These are phyloP conservation scores for Fusarium penzigii DNA, from an alignment of 2,329 filamentous ascomycete genomes.

Conservation along the genomic window DNA sequence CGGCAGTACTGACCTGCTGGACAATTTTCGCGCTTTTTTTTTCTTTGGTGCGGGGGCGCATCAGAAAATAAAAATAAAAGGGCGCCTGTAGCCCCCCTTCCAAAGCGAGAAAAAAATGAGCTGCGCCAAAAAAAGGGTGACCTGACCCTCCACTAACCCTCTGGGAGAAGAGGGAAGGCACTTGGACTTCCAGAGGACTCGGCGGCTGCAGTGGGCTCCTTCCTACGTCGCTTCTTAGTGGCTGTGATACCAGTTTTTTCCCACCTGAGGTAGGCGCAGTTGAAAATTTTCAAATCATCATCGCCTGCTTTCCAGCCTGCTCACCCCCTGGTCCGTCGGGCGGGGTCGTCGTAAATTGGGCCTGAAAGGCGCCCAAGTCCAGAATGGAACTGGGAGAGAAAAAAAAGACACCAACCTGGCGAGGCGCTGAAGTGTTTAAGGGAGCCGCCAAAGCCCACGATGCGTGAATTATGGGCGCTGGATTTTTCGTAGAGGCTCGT, in stretches of 20 bases:
- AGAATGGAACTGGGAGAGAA: constrained; percentile 2
- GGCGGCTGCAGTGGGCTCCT: constrained; percentile 25
- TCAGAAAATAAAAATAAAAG: constrained; percentile 17
- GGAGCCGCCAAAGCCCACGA: not conserved
- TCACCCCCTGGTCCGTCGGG: not conserved
- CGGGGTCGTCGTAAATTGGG: constrained; percentile 22
- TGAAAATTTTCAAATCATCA: not conserved
- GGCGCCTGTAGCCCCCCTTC: not conserved
- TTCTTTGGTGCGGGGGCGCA: constrained; percentile 15
- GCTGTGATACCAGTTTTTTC: not conserved
- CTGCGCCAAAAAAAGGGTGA: constrained; percentile 12
- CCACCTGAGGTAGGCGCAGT: not conserved
- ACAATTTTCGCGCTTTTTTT: not conserved
- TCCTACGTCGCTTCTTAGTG: constrained; percentile 16
- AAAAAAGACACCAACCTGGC: not conserved
- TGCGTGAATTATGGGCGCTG: not conserved
- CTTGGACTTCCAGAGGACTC: not conserved
- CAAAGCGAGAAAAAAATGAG: constrained; percentile 15
- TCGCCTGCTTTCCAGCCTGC: not conserved
- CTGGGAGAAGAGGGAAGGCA: constrained; percentile 18
- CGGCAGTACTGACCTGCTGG: constrained; percentile 14
- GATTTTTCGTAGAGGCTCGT: not conserved
- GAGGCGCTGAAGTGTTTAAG: not conserved
- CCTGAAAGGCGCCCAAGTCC: constrained; percentile 11
- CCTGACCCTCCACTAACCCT: not conserved